phyloP scores from a whole-genome alignment of 1,139 yeast genomes.

The Yamadazyma buinensis region DNA sequence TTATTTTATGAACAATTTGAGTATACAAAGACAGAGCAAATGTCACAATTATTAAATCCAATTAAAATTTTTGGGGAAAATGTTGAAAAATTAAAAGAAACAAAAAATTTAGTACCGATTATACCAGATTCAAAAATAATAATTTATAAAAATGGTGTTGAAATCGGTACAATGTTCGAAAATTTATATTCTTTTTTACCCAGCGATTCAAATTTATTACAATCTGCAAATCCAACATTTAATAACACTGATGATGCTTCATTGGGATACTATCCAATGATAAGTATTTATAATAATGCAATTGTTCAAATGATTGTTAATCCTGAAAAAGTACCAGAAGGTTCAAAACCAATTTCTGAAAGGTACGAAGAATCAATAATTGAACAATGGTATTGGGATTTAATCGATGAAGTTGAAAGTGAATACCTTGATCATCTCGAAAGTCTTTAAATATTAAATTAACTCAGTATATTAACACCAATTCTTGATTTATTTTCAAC shows the following conservation, averaged over 20 bases:
- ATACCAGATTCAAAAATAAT: constrained; percentile 59
- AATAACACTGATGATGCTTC: constrained; percentile 71
- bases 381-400: constrained; percentile 80
- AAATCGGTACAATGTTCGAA: constrained; percentile 61
- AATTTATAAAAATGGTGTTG: constrained; percentile 74
- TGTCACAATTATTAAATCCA: constrained; percentile 76
- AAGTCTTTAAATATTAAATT: background rate
- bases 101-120: constrained; percentile 25
- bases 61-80: constrained; percentile 67
- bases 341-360: constrained; percentile 49
- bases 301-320: constrained; percentile 67
- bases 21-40: constrained; percentile 68
- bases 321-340: constrained; percentile 46
- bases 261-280: constrained; percentile 87
- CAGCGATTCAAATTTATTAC: constrained; percentile 26
- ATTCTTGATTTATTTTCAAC: constrained; percentile 5
- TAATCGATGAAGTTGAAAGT: constrained; percentile 81
- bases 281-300: constrained; percentile 81
- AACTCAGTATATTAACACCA: constrained; percentile 2
- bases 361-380: constrained; percentile 69
- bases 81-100: constrained; percentile 36
- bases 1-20: constrained; percentile 85
- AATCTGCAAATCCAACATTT: constrained; percentile 47
- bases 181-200: constrained; percentile 77
- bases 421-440: constrained; percentile 51